Conservation (phyloP, 805 yeast species). For the Brettanomyces custersianus region DNA sequence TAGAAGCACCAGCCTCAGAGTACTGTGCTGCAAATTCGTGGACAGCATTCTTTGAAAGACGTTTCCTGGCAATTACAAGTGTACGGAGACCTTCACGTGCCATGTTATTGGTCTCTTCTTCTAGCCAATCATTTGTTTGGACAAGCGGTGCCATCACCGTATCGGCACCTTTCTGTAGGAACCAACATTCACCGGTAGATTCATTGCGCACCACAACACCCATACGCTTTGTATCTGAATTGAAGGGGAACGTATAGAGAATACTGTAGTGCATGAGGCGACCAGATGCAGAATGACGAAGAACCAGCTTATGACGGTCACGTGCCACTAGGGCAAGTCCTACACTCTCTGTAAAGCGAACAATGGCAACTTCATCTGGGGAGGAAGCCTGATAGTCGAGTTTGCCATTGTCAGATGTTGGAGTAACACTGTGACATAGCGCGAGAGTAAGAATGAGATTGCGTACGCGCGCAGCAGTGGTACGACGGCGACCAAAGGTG, state of each 20-base stretch:
- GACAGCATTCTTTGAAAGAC: slow-evolving; percentile 42
- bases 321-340: slow-evolving; percentile 76
- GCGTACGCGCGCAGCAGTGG: slow-evolving; percentile 64
- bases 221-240: slow-evolving; percentile 94
- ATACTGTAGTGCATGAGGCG: slow-evolving; percentile 51
- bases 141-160: slow-evolving; percentile 85
- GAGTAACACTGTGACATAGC: slow-evolving; percentile 96
- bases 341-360: slow-evolving; percentile 77
- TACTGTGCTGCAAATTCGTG: slow-evolving; percentile 58
- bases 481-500: no score
- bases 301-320: slow-evolving; percentile 67
- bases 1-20: slow-evolving; percentile 63
- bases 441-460: slow-evolving; percentile 80
- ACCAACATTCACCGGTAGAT: slow-evolving; percentile 66
- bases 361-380: slow-evolving; percentile 97
- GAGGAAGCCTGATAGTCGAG: slow-evolving; percentile 93
- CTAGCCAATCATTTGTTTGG: slow-evolving; percentile 86
- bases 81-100: slow-evolving; percentile 97
- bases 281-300: slow-evolving; percentile 54
- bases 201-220: slow-evolving; percentile 71
- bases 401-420: slow-evolving; percentile 71
- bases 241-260: slow-evolving; percentile 84
- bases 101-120: slow-evolving; percentile 96
- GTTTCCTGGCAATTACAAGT: slow-evolving; percentile 84
- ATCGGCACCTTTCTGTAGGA: slow-evolving; percentile 92